These are phyloP conservation scores for Ulota crispa DNA, from an alignment of 225 moss, liverwort and hornwort species.

Conservation along the genomic window DNA sequence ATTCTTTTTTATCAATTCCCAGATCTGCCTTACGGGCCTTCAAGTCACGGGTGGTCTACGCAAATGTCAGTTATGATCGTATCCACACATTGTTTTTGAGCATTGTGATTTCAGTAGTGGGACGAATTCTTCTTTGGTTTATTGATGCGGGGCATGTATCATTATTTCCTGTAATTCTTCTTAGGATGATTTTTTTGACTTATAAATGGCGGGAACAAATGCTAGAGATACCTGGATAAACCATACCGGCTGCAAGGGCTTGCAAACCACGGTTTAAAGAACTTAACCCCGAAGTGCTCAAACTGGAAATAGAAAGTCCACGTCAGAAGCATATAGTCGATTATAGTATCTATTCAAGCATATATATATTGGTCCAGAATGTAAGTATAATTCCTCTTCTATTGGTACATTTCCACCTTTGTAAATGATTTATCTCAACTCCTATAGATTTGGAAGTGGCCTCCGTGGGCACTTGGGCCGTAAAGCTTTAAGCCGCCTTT, in stretches of 20 bases:
- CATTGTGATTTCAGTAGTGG: not conserved
- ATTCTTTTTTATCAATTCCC: conserved; percentile 21
- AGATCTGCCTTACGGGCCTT: conserved; percentile 82
- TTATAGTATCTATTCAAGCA: not conserved
- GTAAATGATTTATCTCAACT: not conserved
- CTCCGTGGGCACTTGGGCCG: not conserved
- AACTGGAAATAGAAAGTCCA: not conserved
- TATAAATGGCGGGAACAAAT: not conserved
- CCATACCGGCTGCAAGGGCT: not conserved
- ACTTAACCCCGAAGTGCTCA: not conserved
- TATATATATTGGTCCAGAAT: not conserved
- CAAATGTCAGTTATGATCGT: conserved; percentile 92
- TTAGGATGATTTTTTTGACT: not conserved
- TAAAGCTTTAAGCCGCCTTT: not conserved
- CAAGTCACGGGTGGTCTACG: conserved; percentile 71
- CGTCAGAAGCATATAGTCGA: not conserved
- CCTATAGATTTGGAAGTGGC: not conserved
- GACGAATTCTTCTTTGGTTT: not conserved
- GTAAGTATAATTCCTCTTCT: not conserved
- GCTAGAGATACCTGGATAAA: not conserved
- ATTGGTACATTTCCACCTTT: not conserved
- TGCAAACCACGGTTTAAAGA: not conserved
- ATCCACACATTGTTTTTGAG: conserved; percentile 43
- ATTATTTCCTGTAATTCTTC: not conserved
- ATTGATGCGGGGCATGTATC: not conserved